Evolutionary conservation across 2,329 filamentous ascomycete species (phyloP).

Genomic region (Calonectria ilicicola): DNA sequence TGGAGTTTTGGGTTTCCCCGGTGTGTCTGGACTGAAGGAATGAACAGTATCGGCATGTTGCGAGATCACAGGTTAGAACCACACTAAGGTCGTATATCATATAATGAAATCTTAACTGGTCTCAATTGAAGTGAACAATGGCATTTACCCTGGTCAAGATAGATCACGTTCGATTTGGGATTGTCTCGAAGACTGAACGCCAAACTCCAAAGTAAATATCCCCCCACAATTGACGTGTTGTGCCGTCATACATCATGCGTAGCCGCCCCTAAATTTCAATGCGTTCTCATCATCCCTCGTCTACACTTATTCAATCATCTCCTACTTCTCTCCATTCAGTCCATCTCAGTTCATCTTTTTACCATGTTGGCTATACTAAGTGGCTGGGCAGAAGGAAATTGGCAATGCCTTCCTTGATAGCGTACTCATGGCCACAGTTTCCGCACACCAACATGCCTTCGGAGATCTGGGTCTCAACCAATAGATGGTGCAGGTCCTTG

Average conservation of each 20-base stretch:
- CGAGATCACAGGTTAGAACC: conserved; percentile 34
- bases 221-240: not conserved
- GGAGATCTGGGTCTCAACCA: conserved; percentile 90
- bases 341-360: not conserved
- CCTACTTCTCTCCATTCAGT: not conserved
- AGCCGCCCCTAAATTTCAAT: not conserved
- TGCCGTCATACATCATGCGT: conserved; percentile 5
- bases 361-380: conserved; percentile 67
- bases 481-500: conserved; percentile 81
- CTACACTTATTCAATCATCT: not conserved
- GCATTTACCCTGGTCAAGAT: conserved; percentile 23
- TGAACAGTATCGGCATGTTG: conserved; percentile 38
- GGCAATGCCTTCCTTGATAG: conserved; percentile 93
- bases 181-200: conserved; percentile 37
- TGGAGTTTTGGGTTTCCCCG: conserved; percentile 44
- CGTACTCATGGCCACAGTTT: conserved; percentile 93
- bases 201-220: conserved; percentile 37
- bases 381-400: conserved; percentile 96
- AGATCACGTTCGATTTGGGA: conserved; percentile 14
- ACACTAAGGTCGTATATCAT: conserved; percentile 26
- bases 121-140: conserved; percentile 20
- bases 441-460: conserved; percentile 92
- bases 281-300: not conserved
- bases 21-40: conserved; percentile 39
- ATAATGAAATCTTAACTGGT: conserved; percentile 3